These are phyloP conservation scores for Sporormia fimetaria DNA, from an alignment of 495 filamentous ascomycete species.

Conservation along the genomic window DNA sequence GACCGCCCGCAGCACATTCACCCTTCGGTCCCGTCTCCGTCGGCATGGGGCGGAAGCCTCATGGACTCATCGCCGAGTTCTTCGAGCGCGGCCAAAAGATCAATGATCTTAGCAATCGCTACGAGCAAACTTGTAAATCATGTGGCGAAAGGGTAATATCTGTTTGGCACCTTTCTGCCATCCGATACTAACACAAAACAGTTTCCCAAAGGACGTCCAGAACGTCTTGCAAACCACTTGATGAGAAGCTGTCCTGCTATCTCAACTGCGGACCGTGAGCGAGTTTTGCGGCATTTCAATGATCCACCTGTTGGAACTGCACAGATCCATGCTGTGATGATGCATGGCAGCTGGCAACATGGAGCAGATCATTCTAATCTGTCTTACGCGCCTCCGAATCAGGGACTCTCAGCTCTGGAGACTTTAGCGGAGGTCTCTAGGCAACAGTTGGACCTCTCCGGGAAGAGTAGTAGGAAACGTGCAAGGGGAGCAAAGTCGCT, in stretches of 20 bases:
- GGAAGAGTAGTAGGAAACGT: no score
- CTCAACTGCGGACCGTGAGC: slow-evolving; percentile 51
- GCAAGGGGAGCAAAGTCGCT: no score
- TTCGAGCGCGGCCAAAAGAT: slow-evolving; percentile 74
- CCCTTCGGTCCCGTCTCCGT: not conserved
- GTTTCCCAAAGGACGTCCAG: slow-evolving; percentile 75
- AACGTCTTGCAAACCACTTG: slow-evolving; percentile 65
- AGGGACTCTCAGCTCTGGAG: slow-evolving; percentile 62
- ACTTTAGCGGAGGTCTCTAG: slow-evolving; percentile 74
- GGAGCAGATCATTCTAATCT: slow-evolving; percentile 24
- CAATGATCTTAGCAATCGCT: slow-evolving; percentile 74
- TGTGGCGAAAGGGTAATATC: slow-evolving; percentile 54
- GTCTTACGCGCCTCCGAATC: slow-evolving; percentile 28
- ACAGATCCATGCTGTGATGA: slow-evolving; percentile 13
- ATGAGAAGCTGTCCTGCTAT: slow-evolving; percentile 73
- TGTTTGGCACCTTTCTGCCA: not conserved
- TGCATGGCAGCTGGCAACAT: slow-evolving; percentile 7
- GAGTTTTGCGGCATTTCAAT: slow-evolving; percentile 50
- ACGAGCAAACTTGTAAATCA: slow-evolving; percentile 74
- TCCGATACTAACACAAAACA: slow-evolving; percentile 16
- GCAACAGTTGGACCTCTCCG: slow-evolving; percentile 37
- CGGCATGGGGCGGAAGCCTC: slow-evolving; percentile 67
- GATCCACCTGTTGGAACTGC: slow-evolving; percentile 33
- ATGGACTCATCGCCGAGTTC: slow-evolving; percentile 70
- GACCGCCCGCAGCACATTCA: not conserved